phyloP scores from a whole-genome alignment of 768 basidiomycete genomes.

The Pleurotus pulmonarius region DNA sequence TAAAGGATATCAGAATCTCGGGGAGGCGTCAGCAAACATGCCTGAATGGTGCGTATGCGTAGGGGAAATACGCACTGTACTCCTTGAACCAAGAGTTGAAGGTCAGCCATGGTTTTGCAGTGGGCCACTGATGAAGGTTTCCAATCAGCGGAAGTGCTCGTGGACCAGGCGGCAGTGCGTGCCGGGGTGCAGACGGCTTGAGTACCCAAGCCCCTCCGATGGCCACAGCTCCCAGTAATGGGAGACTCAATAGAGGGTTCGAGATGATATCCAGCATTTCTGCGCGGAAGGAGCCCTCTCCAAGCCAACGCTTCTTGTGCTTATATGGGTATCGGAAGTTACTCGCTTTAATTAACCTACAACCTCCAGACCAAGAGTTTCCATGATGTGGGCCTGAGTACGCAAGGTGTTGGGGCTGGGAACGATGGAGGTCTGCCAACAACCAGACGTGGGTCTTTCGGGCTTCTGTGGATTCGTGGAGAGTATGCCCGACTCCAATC shows the following conservation, averaged over 20 bases:
- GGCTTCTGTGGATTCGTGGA: no score
- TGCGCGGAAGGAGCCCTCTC: no score
- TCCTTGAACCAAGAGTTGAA: slow-evolving; percentile 26
- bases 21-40: background rate
- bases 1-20: slow-evolving; percentile 11
- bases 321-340: background rate
- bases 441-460: no score
- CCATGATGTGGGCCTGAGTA: no score
- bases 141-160: slow-evolving; percentile 18
- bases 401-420: no score
- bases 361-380: no score
- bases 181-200: background rate
- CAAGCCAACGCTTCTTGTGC: background rate
- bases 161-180: slow-evolving; percentile 11
- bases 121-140: slow-evolving; percentile 14
- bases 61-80: slow-evolving; percentile 19
- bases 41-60: background rate
- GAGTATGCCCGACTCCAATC: no score
- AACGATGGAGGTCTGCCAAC: no score
- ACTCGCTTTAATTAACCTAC: no score
- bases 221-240: background rate
- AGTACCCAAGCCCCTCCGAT: background rate
- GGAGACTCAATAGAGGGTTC: no score
- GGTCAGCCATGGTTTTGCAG: slow-evolving; percentile 22
- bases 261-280: background rate